phyloP scores from a whole-genome alignment of 495 filamentous ascomycete genomes.

The Penicillium cosmopolitanum region DNA sequence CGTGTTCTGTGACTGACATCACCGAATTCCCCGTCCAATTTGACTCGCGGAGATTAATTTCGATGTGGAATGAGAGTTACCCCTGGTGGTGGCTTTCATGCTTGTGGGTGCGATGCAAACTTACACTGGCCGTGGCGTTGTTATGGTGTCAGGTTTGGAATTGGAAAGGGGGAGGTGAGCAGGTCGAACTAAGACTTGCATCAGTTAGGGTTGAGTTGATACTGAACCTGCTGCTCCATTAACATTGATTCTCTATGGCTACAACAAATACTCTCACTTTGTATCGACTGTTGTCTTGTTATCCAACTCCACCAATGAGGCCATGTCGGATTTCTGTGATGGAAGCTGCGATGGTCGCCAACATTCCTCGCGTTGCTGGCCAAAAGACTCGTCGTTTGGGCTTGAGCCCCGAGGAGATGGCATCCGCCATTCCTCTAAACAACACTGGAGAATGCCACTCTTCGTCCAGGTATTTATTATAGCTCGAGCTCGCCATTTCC shows the following conservation, averaged over 20 bases:
- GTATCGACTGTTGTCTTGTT: too few species aligned
- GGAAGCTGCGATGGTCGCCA: conserved; percentile 11
- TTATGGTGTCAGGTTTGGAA: neutral
- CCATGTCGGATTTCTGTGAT: neutral
- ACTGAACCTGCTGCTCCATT: too few species aligned
- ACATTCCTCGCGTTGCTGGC: conserved; percentile 36
- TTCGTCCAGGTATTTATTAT: conserved; percentile 23
- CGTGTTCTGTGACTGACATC: conserved; percentile 8
- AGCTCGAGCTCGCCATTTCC: conserved; percentile 10
- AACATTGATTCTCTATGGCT: too few species aligned
- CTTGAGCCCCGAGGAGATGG: conserved; percentile 16
- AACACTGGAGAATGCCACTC: conserved; percentile 22
- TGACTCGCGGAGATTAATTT: conserved; percentile 15
- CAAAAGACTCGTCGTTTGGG: neutral
- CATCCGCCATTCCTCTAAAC: conserved; percentile 29
- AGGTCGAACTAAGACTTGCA: too few species aligned
- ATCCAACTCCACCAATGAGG: too few species aligned
- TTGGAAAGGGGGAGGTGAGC: neutral
- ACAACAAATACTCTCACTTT: too few species aligned
- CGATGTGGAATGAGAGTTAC: conserved; percentile 15
- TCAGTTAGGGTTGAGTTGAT: too few species aligned
- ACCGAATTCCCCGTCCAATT: conserved; percentile 15
- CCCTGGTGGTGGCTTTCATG: neutral
- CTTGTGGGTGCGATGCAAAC: neutral
- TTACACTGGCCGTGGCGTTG: neutral